A percentile compares a stretch with the other conserved stretches of the same genome.
These are phyloP conservation scores for Ogataea ramenticola DNA, from an alignment of 805 yeast species.

Conservation along the genomic window DNA sequence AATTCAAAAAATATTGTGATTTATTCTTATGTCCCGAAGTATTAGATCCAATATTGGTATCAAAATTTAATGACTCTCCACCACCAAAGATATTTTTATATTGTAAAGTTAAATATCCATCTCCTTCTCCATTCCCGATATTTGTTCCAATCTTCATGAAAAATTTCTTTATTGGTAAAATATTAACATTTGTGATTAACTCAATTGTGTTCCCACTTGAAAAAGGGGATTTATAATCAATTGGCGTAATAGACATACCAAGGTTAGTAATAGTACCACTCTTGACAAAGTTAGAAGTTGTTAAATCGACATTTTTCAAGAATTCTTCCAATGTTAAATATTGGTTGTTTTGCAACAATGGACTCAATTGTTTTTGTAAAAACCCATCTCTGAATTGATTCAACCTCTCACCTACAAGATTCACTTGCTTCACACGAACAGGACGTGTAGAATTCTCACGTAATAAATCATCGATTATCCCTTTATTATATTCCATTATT, in stretches of 20 bases:
- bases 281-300: slow-evolving; percentile 35
- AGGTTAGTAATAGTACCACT: slow-evolving; percentile 37
- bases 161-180: slow-evolving; percentile 59
- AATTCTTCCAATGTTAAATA: slow-evolving; percentile 32
- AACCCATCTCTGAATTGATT: slow-evolving; percentile 32
- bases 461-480: slow-evolving; percentile 21
- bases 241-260: slow-evolving; percentile 25
- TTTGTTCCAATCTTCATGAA: slow-evolving; percentile 91
- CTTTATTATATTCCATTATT: slow-evolving; percentile 17
- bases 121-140: slow-evolving; percentile 95
- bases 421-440: slow-evolving; percentile 35
- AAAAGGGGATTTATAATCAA: slow-evolving; percentile 9
- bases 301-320: slow-evolving; percentile 33
- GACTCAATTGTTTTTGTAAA: slow-evolving; percentile 37
- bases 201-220: slow-evolving; percentile 18
- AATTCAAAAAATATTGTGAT: slow-evolving; percentile 42
- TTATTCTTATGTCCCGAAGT: slow-evolving; percentile 41
- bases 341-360: slow-evolving; percentile 31
- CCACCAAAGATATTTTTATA: slow-evolving; percentile 52
- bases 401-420: slow-evolving; percentile 22
- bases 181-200: slow-evolving; percentile 19
- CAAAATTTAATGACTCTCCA: slow-evolving; percentile 43
- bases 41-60: slow-evolving; percentile 35
- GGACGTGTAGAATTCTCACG: slow-evolving; percentile 31
- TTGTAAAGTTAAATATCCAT: slow-evolving; percentile 79